These are phyloP conservation scores for Acer yangbiense DNA, from an alignment of 345 rosid species.

Conservation along the genomic window DNA sequence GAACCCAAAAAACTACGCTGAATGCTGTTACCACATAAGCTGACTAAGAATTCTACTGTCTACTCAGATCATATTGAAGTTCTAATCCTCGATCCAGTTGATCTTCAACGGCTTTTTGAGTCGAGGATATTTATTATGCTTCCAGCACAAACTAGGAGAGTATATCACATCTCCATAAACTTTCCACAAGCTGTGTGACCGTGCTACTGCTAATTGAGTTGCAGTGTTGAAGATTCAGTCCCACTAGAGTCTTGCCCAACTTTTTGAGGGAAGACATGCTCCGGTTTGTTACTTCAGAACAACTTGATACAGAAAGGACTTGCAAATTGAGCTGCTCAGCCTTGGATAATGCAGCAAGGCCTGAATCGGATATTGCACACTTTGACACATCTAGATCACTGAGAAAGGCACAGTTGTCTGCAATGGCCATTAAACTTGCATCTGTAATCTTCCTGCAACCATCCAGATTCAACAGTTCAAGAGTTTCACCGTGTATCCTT, in stretches of 20 bases:
- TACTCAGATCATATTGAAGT: background rate
- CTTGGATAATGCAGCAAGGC: conserved; percentile 48
- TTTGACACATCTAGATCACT: conserved; percentile 65
- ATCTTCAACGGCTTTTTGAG: conserved; percentile 1
- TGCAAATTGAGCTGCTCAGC: conserved; percentile 53
- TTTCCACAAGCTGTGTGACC: conserved; percentile 48
- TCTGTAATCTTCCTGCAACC: conserved; percentile 74
- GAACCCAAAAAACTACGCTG: conserved; percentile 37
- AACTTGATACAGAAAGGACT: conserved; percentile 59
- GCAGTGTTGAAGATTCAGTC: conserved; percentile 72
- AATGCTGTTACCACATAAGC: conserved; percentile 34
- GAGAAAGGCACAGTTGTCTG: conserved; percentile 54
- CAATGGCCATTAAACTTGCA: conserved; percentile 58
- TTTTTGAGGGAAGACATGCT: conserved; percentile 44
- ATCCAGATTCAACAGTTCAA: conserved; percentile 58
- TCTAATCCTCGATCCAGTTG: conserved; percentile 6
- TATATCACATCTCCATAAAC: conserved; percentile 72
- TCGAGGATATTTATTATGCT: background rate
- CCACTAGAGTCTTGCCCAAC: conserved; percentile 55
- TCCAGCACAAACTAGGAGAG: conserved; percentile 39
- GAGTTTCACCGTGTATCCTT: conserved; percentile 59
- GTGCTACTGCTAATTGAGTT: conserved; percentile 52
- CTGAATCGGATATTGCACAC: conserved; percentile 54
- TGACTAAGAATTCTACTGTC: conserved; percentile 16
- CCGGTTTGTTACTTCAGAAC: conserved; percentile 55